phyloP scores from a whole-genome alignment of 164 flowering plant species.

The Tinospora cordifolia region DNA sequence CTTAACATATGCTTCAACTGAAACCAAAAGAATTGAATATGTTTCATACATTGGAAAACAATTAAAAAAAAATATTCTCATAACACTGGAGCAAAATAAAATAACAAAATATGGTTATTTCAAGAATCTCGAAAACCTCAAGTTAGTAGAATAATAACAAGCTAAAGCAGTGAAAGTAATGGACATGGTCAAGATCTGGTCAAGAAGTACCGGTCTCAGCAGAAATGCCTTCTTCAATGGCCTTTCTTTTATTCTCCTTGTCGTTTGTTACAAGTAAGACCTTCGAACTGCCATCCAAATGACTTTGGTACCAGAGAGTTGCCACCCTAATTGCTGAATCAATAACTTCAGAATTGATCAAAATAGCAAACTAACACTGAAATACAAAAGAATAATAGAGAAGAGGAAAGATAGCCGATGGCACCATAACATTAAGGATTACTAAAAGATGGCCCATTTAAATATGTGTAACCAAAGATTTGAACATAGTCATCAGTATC shows the following conservation, averaged over 20 bases:
- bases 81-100: not conserved
- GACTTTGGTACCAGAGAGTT: slow-evolving; percentile 86
- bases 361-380: no score
- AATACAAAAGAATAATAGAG: not conserved
- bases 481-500: not conserved
- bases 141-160: not conserved
- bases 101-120: not conserved
- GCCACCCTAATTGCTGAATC: slow-evolving; percentile 89
- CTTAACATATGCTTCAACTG: slow-evolving; percentile 90
- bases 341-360: slow-evolving; percentile 10
- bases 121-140: not conserved
- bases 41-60: not conserved
- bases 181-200: not conserved
- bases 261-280: slow-evolving; percentile 88
- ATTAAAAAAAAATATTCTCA: not conserved
- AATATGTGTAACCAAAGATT: not conserved
- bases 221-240: slow-evolving; percentile 73
- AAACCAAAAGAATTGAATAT: slow-evolving; percentile 18
- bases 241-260: slow-evolving; percentile 80
- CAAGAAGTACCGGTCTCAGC: slow-evolving; percentile 73
- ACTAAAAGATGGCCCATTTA: not conserved
- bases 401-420: not conserved
- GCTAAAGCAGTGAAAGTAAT: not conserved
- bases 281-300: slow-evolving; percentile 53
- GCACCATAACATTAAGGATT: not conserved